Conservation (phyloP, 176 grass and related monocot genomes). For the Musa beccarii region DNA sequence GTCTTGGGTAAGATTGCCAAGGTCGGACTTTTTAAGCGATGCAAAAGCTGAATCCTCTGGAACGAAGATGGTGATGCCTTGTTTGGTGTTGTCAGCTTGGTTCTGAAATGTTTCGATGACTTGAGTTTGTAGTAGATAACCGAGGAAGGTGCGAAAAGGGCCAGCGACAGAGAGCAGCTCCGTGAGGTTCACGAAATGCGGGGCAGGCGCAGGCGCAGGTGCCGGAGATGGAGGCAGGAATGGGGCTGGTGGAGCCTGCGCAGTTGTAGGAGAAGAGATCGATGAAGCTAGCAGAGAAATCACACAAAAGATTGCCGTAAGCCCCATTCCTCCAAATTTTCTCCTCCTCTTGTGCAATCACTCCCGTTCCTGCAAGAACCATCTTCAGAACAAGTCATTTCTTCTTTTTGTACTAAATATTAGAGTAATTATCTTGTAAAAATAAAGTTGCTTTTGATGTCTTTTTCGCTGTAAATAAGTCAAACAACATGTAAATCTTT, state of each 20-base stretch:
- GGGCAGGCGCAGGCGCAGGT: slow-evolving; percentile 20
- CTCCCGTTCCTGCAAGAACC: too few species aligned
- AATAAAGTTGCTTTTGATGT: too few species aligned
- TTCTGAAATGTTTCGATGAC: slow-evolving; percentile 33
- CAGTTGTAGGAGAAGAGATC: background rate
- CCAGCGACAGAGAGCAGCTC: slow-evolving; percentile 35
- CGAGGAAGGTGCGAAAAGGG: slow-evolving; percentile 25
- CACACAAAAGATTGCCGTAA: background rate
- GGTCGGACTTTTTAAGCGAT: slow-evolving; percentile 6
- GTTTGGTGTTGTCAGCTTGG: slow-evolving; percentile 30
- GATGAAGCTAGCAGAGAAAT: background rate
- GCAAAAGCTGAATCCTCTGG: slow-evolving; percentile 35
- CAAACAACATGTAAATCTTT: too few species aligned
- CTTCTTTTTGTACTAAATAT: too few species aligned
- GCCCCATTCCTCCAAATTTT: background rate
- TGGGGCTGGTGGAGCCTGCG: background rate
- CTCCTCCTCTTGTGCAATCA: background rate
- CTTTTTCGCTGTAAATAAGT: too few species aligned
- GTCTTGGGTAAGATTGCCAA: slow-evolving; percentile 32
- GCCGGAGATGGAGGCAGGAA: background rate
- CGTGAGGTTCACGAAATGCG: slow-evolving; percentile 31
- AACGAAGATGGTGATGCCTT: slow-evolving; percentile 41
- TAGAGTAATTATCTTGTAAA: too few species aligned
- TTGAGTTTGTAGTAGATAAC: slow-evolving; percentile 29
- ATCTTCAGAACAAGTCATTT: too few species aligned